These are phyloP conservation scores for Chlamydomonas sphaeroides DNA, from an alignment of 139 green algal genomes.

Conservation along the genomic window DNA sequence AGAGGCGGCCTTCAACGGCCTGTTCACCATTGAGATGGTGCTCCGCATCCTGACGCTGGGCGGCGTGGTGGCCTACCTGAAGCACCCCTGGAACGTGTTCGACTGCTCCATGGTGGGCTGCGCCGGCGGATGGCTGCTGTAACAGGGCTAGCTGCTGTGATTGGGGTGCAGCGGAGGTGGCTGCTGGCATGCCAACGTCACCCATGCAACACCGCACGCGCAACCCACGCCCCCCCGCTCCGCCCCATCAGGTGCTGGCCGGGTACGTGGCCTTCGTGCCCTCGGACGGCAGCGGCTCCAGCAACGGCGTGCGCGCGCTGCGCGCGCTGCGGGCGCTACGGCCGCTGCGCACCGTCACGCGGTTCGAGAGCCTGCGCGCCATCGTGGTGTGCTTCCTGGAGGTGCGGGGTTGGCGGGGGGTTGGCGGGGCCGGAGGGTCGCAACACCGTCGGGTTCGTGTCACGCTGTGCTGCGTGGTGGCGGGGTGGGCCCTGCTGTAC, in stretches of 20 bases:
- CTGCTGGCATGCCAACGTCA: no score
- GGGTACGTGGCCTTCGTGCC: conserved; percentile 61
- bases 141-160: no score
- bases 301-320: conserved; percentile 57
- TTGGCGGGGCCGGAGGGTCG: neutral
- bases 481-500: no score
- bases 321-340: conserved; percentile 70
- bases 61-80: conserved; percentile 56
- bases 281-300: neutral
- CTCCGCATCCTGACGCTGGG: conserved; percentile 60
- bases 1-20: conserved; percentile 71
- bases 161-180: no score
- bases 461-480: no score
- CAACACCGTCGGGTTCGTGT: no score
- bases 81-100: conserved; percentile 74
- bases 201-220: no score
- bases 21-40: conserved; percentile 75
- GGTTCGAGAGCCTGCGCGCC: conserved; percentile 72
- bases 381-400: conserved; percentile 85
- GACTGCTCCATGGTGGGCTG: conserved; percentile 79
- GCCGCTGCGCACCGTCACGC: conserved; percentile 78
- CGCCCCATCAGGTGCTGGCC: no score
- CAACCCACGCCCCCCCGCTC: no score
- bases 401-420: conserved; percentile 38
- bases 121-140: no score